A percentile compares a stretch with the other conserved stretches of the same genome.
Evolutionary conservation across 805 yeast genomes (phyloP).

Genomic region (Scheffersomyces coipomensis): DNA sequence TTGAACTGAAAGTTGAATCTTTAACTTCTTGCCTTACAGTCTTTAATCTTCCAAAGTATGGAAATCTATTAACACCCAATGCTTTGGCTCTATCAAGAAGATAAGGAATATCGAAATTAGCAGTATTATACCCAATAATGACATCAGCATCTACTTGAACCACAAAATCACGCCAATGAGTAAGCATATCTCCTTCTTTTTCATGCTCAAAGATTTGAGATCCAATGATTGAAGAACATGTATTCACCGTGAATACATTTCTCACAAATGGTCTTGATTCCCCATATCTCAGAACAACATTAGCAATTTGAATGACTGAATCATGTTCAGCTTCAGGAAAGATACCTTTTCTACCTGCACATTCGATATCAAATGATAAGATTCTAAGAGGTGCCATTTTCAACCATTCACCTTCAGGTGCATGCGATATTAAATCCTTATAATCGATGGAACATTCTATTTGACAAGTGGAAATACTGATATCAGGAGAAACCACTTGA

Average conservation of each 20-base stretch:
- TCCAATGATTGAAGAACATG: conserved; percentile 93
- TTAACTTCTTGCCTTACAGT: conserved; percentile 72
- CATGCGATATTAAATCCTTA: conserved; percentile 69
- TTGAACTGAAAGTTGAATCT: conserved; percentile 83
- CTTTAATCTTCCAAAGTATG: conserved; percentile 79
- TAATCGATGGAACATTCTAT: conserved; percentile 75
- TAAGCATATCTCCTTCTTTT: conserved; percentile 78
- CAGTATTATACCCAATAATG: conserved; percentile 91
- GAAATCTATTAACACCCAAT: conserved; percentile 63
- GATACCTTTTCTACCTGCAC: conserved; percentile 96
- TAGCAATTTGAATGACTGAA: conserved; percentile 96
- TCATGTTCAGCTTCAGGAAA: conserved; percentile 94
- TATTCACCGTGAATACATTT: conserved; percentile 88
- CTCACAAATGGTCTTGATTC: conserved; percentile 86
- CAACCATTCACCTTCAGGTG: conserved; percentile 92
- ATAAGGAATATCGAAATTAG: conserved; percentile 95
- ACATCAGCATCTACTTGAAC: conserved; percentile 90
- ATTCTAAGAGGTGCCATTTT: conserved; percentile 92
- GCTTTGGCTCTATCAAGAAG: conserved; percentile 83
- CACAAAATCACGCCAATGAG: conserved; percentile 84
- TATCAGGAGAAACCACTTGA: conserved; percentile 35
- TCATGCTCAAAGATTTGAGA: conserved; percentile 78
- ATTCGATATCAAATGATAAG: conserved; percentile 94
- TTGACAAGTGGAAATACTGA: conserved; percentile 74
- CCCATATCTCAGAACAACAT: conserved; percentile 84